These are phyloP conservation scores for Curvularia eragrostidis DNA, from an alignment of 2,329 filamentous ascomycete genomes.

Conservation along the genomic window DNA sequence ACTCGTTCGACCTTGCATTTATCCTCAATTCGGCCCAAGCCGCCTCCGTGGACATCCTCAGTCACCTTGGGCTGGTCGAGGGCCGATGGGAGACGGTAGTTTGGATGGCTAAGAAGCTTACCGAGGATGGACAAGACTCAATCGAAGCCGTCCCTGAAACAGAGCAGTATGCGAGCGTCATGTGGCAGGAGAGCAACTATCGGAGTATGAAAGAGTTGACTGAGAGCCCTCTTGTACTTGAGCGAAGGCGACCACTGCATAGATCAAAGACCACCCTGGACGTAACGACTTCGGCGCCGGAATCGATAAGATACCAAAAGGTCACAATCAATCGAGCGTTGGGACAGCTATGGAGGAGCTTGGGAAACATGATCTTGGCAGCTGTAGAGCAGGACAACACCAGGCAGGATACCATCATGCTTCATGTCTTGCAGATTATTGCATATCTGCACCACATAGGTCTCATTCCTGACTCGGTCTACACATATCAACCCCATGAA, in stretches of 20 bases:
- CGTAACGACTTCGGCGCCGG: constrained; percentile 35
- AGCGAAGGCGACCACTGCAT: constrained; percentile 22
- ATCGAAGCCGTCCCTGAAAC: constrained; percentile 16
- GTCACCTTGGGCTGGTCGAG: constrained; percentile 49
- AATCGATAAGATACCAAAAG: constrained; percentile 30
- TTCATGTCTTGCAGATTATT: constrained; percentile 56
- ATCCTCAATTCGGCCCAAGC: constrained; percentile 38
- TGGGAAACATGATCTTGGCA: constrained; percentile 55
- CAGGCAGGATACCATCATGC: constrained; percentile 44
- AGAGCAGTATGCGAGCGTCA: constrained; percentile 25
- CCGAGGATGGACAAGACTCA: constrained; percentile 41
- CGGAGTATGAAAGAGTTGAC: constrained; percentile 35
- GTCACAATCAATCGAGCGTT: constrained; percentile 46
- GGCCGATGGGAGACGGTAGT: constrained; percentile 54
- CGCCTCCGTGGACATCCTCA: constrained; percentile 49
- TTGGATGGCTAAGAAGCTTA: constrained; percentile 55
- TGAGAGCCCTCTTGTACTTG: constrained; percentile 28
- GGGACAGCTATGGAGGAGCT: constrained; percentile 55
- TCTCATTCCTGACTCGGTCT: constrained; percentile 56
- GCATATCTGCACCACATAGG: constrained; percentile 57
- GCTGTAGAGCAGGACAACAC: constrained; percentile 34
- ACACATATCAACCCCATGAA: constrained; percentile 47
- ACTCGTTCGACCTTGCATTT: constrained; percentile 36
- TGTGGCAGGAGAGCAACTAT: constrained; percentile 24
- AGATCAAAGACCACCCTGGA: constrained; percentile 31